Conservation (phyloP, 768 basidiomycete genomes). For the Serpula lacrymans region DNA sequence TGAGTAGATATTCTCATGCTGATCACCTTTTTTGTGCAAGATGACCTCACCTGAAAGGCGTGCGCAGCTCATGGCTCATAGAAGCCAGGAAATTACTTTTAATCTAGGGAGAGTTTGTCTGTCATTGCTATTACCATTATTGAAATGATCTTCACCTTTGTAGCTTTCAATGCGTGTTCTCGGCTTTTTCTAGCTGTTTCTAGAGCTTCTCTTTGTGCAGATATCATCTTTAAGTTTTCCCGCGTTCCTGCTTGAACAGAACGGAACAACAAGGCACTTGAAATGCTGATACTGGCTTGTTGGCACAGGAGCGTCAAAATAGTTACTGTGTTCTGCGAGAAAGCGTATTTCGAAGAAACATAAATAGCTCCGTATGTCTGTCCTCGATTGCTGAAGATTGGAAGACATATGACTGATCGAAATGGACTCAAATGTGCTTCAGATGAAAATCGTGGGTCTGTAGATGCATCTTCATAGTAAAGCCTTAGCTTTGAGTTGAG, state of each 20-base stretch:
- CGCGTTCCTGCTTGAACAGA: constrained; percentile 71
- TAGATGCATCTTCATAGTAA: constrained; percentile 56
- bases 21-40: neutral
- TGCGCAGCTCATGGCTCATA: constrained; percentile 76
- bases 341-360: constrained; percentile 61
- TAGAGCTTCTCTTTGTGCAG: constrained; percentile 64
- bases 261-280: constrained; percentile 71
- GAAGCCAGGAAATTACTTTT: constrained; percentile 77
- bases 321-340: constrained; percentile 56
- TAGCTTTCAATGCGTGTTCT: constrained; percentile 71
- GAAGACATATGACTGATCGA: constrained; percentile 64
- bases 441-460: constrained; percentile 65
- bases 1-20: constrained; percentile 1
- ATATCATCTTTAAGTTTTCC: constrained; percentile 76
- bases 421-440: constrained; percentile 60
- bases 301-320: constrained; percentile 65
- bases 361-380: constrained; percentile 74
- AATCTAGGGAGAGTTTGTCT: constrained; percentile 39
- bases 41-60: constrained; percentile 68
- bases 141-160: constrained; percentile 43
- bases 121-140: neutral
- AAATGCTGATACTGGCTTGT: constrained; percentile 73
- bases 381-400: constrained; percentile 71
- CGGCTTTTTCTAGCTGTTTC: constrained; percentile 68
- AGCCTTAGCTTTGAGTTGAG: constrained; percentile 64